Base-by-base conservation (phyloP, 345 rosid genomes). In the Eucalyptus curtisii region DNA sequence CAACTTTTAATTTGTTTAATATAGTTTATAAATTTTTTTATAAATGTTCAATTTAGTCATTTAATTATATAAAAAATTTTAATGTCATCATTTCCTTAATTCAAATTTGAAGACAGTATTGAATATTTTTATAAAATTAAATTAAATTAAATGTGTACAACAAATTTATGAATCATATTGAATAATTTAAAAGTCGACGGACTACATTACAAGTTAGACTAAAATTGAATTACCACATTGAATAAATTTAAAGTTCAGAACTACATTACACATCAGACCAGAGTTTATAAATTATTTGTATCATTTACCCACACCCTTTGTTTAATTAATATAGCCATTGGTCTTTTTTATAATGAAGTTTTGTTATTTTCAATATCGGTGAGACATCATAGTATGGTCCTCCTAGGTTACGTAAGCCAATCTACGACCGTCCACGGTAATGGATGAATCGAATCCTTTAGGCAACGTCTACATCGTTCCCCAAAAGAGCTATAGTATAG, bases 1-100 rank as follows among this genome's bases (percentile, higher is more conserved):
- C 2, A 20, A 52, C 0, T 20, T 52, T 52, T 19, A 52, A 52
- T 20, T 1, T 52, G 1, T 52, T 20, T 1, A 52, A 55, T 24
- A 1, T 9, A 22, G 2, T 10, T 0, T 6, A 24, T 10, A 0
- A 1, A 1, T 17, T 20, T 55, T 20, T 19, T 53, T 8, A 20
- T 9, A 1, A 8, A 22, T 53, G 0, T 53, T 53, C 25, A 53
- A 53, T 53, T 20, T 53, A 53, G 1, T 45, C 12, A 45, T 45
- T 13, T 49, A 4, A 53, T 7, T 53, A 11, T 3, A 24, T 55
- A 24, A 55, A 8, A 22, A 22, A 22, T 1, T 55, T 55, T 22
- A 22, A 22, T 53, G 27, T 53, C 0, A 22, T 20, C 27, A 55
- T 55, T 22, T 55, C 30, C 0, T 55, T 55, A 55, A 2, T 55